Evolutionary conservation across 1,284 basidiomycete species (phyloP).

Genomic region (Xerocomus minutiporus): DNA sequence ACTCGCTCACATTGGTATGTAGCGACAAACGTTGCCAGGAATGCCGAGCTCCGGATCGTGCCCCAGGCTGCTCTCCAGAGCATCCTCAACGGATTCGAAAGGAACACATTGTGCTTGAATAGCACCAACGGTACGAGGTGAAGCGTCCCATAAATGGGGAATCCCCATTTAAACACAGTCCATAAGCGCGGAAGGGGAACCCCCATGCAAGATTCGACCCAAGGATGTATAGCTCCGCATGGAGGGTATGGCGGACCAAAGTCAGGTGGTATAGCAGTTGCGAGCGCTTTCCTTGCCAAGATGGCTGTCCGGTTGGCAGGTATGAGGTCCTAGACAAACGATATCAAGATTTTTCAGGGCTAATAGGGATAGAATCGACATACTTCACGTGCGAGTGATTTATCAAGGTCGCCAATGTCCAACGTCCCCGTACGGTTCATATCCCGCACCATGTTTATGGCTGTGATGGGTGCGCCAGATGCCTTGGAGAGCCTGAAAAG

Average conservation of each 20-base stretch:
- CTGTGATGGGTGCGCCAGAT: constrained; percentile 58
- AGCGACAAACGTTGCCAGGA: constrained; percentile 81
- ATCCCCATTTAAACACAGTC: constrained; percentile 81
- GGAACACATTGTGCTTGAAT: constrained; percentile 64
- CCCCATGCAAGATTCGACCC: constrained; percentile 62
- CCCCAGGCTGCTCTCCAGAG: constrained; percentile 65
- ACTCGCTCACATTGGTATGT: constrained; percentile 73
- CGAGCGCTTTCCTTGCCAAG: constrained; percentile 33
- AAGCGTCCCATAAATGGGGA: constrained; percentile 83
- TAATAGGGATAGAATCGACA: constrained; percentile 21
- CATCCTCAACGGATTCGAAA: constrained; percentile 59
- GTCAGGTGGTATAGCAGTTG: constrained; percentile 31
- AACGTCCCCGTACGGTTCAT: constrained; percentile 58
- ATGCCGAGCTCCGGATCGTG: constrained; percentile 82
- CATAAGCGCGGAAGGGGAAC: constrained; percentile 75
- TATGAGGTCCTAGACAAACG: constrained; percentile 35
- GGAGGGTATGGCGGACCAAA: constrained; percentile 59
- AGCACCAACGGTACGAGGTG: constrained; percentile 85
- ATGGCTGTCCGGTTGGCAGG: constrained; percentile 40
- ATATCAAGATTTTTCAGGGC: constrained; percentile 5
- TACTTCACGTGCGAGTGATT: constrained; percentile 48
- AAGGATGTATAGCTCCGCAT: constrained; percentile 77
- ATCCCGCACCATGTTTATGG: constrained; percentile 58
- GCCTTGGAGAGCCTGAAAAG: constrained; percentile 54
- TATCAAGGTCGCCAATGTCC: constrained; percentile 53